Conservation (phyloP, 73 alveolate genomes). For the Vitrella brassicaformis region DNA sequence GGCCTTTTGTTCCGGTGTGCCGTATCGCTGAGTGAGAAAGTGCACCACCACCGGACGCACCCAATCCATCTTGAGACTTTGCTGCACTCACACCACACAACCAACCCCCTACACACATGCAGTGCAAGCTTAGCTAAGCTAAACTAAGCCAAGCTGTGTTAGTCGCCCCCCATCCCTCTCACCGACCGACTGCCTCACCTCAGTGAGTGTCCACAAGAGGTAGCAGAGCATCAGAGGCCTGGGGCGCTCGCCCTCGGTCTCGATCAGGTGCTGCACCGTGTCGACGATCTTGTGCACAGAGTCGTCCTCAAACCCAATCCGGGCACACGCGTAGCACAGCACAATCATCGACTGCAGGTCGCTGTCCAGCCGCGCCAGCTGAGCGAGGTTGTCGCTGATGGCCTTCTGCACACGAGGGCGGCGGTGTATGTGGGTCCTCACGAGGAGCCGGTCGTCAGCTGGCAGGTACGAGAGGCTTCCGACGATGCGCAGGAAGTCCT, state of each 20-base stretch:
- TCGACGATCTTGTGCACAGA: not conserved
- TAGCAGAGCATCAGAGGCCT: not conserved
- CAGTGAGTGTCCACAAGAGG: not conserved
- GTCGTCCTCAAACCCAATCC: not conserved
- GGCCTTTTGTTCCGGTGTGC: too few species aligned
- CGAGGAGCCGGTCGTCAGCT: not conserved
- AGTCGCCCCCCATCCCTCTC: too few species aligned
- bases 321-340: not conserved
- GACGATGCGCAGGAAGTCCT: not conserved
- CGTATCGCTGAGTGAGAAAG: too few species aligned
- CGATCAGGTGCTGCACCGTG: not conserved
- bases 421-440: not conserved
- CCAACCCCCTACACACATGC: too few species aligned
- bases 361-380: not conserved
- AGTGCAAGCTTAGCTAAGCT: too few species aligned
- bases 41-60: too few species aligned
- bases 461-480: not conserved
- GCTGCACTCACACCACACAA: too few species aligned
- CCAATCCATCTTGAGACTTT: too few species aligned
- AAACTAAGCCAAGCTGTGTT: too few species aligned
- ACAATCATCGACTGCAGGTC: not conserved
- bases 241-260: not conserved
- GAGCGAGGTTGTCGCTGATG: not conserved
- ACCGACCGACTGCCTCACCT: not conserved
- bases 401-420: not conserved